Base-by-base conservation (phyloP, 306 rosid species). In the Quercus ilex region DNA sequence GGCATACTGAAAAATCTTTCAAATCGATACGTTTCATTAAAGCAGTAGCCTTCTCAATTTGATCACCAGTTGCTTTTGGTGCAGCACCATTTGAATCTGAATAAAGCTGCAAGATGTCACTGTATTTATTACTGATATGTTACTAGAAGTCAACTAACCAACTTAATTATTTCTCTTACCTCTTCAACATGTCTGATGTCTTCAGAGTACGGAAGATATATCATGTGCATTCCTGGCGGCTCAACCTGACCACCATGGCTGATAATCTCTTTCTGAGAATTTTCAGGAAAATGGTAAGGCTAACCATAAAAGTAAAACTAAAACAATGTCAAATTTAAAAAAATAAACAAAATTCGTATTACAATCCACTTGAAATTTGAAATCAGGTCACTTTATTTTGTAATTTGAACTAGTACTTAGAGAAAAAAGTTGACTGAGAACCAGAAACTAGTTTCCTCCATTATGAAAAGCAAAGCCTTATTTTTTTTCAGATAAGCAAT, bases 201-300 rank as follows among this genome's bases (percentile, higher is more conserved):
- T 82, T 92, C 99, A 71, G 91, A 86, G 83, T 90, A 94, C 65
- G 99, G 97, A 78, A 94, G 97, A 91, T 88, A 89, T 76, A 94
- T 80, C 97, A 94, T 90, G 82, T 91, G 91, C 97, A 94, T 89
- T 87, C 99, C 99, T 11, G 99, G 99, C 0, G 99, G 99, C 85
- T 91, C 97, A 73, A 94, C 80, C 90, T 94, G 97, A 86, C 91
- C 85, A 73, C 92, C 94, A 63, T 87, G 85, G 70, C 80, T 84
- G 77, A 83, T 70, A 62, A 94, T 83, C 85, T 94, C 99, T 0
- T 94, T 97, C 99, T 94, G 87, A 55, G 55, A 55, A 58, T 73
- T 77, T 55, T 20, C 64, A 51, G 67, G 19, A 77, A 60, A 77
- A 17, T 6, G 12, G 15, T 67, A 38, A 72, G 25, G 52, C 49